Evolutionary conservation across 2,329 filamentous ascomycete genomes (phyloP).

Genomic region (Neonectria neomacrospora): DNA sequence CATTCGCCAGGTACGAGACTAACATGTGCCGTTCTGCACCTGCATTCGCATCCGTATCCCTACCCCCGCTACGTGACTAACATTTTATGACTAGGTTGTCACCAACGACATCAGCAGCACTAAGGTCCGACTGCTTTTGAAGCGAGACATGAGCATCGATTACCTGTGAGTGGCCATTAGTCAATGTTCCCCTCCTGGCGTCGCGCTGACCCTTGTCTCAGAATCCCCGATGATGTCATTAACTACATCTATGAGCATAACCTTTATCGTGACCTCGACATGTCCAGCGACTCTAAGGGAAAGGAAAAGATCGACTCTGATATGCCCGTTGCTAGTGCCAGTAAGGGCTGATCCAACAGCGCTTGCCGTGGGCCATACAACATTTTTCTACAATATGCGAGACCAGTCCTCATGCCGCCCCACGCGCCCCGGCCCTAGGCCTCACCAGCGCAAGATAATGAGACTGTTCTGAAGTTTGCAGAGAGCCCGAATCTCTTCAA

Average conservation of each 20-base stretch:
- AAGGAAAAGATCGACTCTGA: conserved; percentile 37
- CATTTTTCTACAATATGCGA: conserved; percentile 9
- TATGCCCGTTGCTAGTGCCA: conserved; percentile 36
- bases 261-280: conserved; percentile 67
- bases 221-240: conserved; percentile 76
- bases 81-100: conserved; percentile 64
- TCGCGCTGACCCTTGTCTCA: conserved; percentile 27
- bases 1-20: conserved; percentile 66
- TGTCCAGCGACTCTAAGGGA: conserved; percentile 40
- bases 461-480: conserved; percentile 1
- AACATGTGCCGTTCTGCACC: background rate
- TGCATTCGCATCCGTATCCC: background rate
- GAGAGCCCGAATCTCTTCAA: background rate
- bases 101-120: conserved; percentile 88
- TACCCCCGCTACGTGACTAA: conserved; percentile 25
- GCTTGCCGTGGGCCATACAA: conserved; percentile 5
- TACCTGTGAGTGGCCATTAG: conserved; percentile 59
- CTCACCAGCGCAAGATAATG: conserved; percentile 7
- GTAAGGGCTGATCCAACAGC: conserved; percentile 42
- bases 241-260: conserved; percentile 76
- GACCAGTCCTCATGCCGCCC: conserved; percentile 1
- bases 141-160: conserved; percentile 83
- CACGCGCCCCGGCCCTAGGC: background rate
- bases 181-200: background rate
- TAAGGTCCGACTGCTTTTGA: conserved; percentile 83